Evolutionary conservation across 139 green algal genomes (phyloP), one percentile per base, ranked within the genome.

Genomic region (Tetradesmus obliquus): DNA sequence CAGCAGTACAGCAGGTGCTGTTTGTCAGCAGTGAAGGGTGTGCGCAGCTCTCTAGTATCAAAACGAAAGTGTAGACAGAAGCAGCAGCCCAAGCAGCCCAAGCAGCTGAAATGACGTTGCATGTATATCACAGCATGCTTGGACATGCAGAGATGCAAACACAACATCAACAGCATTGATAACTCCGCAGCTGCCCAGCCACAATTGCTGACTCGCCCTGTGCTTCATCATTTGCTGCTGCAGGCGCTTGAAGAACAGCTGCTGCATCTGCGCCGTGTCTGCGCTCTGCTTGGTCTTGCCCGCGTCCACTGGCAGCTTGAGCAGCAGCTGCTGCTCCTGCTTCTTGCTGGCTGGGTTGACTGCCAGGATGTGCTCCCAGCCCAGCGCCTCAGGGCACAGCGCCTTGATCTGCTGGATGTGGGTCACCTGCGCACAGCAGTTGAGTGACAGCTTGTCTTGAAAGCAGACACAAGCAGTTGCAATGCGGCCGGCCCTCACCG

Each of bases 401-500:
- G 83, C 62, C 87, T 95, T 96, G 79, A 96, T 96, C 87, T 95
- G 94, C 86, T 94, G 93, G 2, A 95, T 45, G 81, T 96, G 90
- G 72, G 90, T 76, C 1, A 96, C 82, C 94, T 95, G 87, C 32
- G 81, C 32, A 69, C 2, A 54, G 79, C 20, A 82, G 79, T n/a
- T n/a, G 17, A 76, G 17, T 24, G 5, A 19, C 66, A n/a, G 66
- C 5, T 19, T 45, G 32, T 45, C 32, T 45, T 45, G 0, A 1
- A 45, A 45, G 32, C 32, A 45, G 32, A 45, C 32, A 45, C 32
- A 45, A 45, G 32, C 32, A 45, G 32, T 45, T 45, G 32, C 32
- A 45, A 45, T 45, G 32, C 32, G 0, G 32, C 32, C 32, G 32
- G 32, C 32, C 32, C 32, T 45, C 32, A 45, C 32, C 32, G 32